A percentile compares a stretch with the other conserved stretches of the same genome.
Evolutionary conservation across 2,329 filamentous ascomycete species (phyloP).

Genomic region (Podosphaera leucotricha): DNA sequence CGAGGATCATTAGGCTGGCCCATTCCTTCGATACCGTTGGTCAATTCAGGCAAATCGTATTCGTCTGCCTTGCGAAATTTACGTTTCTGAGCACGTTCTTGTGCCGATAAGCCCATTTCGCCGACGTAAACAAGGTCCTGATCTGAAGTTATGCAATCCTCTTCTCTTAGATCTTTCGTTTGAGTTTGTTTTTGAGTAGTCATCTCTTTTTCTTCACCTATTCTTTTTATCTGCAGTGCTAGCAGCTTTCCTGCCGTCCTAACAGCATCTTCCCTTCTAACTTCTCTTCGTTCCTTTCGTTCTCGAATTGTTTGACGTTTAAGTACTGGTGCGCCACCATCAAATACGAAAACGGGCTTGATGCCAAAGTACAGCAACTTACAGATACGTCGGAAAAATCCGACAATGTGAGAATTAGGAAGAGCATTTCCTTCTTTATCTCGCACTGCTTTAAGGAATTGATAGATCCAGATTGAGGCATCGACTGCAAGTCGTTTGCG

Average conservation of each 20-base stretch:
- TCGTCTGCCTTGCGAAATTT: conserved; percentile 81
- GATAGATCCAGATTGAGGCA: conserved; percentile 99
- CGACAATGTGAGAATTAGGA: conserved; percentile 85
- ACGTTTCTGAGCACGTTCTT: conserved; percentile 50
- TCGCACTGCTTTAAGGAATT: conserved; percentile 94
- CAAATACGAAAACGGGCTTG: conserved; percentile 91
- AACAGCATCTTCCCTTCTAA: conserved; percentile 75
- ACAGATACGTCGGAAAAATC: conserved; percentile 95
- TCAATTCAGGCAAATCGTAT: conserved; percentile 79
- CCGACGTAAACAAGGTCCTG: conserved; percentile 55
- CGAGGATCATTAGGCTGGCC: conserved; percentile 76
- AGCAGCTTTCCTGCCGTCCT: conserved; percentile 77
- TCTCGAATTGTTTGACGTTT: conserved; percentile 77
- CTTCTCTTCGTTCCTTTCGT: conserved; percentile 61
- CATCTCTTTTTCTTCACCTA: conserved; percentile 64
- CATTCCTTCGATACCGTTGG: conserved; percentile 59
- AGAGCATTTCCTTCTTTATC: conserved; percentile 96
- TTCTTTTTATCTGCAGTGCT: conserved; percentile 79
- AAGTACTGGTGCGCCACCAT: conserved; percentile 74
- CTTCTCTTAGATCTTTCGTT: conserved; percentile 22
- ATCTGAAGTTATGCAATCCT: conserved; percentile 33
- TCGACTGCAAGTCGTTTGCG: conserved; percentile 91
- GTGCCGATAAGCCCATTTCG: conserved; percentile 59
- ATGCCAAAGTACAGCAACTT: conserved; percentile 95
- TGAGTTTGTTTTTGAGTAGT: conserved; percentile 17